Base-by-base conservation (phyloP, 1,139 yeast genomes). In the Barnettozyma hawaiiensis region DNA sequence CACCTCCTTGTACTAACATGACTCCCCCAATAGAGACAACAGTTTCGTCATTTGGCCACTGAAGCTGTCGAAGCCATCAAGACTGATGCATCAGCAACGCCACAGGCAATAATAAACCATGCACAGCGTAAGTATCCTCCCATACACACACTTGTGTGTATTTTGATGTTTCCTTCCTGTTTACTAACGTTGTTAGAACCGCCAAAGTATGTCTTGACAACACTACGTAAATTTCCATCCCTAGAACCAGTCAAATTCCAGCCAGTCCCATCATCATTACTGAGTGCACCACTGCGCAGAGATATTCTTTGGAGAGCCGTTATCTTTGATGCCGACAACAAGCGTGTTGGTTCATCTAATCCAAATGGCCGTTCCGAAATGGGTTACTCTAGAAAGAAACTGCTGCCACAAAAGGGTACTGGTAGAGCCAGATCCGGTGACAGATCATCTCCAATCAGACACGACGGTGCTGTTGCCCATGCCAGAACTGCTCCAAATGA, bases 391-490 rank as follows among this genome's bases (percentile, higher is more conserved):
- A 78, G 94, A 63, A 75, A 77, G 59, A 92, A 92, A 63, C 71
- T 92, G 53, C 73, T 80, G 43, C 87, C 89, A 21, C 98, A 92
- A 66, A 92, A 92, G 67, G 97, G 98, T 51, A 69, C 89, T 15
- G 99, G 99, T 65, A 74, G 76, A 49, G 99, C 99, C 44, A 83
- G 99, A 71, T 83, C 80, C 47, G 99, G 98, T 69, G 97, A 89
- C 66, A 89, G 87, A 47, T 92, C 92, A 57, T 86, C 96, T 19
- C 98, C 98, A 36, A 85, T 81, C 43, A 78, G 96, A 66, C 81
- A 80, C 59, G 89, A 85, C 58, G 96, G 96, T 59, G 90, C 92
- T 39, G 75, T 85, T 52, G 97, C 97, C 0, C 80, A 85, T 59
- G 97, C 94, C 20, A 81, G 94, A 60, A 76, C 75, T 46, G 97